Evolutionary conservation across 2,329 filamentous ascomycete genomes (phyloP).

Genomic region (Mollisiaceae sp.): DNA sequence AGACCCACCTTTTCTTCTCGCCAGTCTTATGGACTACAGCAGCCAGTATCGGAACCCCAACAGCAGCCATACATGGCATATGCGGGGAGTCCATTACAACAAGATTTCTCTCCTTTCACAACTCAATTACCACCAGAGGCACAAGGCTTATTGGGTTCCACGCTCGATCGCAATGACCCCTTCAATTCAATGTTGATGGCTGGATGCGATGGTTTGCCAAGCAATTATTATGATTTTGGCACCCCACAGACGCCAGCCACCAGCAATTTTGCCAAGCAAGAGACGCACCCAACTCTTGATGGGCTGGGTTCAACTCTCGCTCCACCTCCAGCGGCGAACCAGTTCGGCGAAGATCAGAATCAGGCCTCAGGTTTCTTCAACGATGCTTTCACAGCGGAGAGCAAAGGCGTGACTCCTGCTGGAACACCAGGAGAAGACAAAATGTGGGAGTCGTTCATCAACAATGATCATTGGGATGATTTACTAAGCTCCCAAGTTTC

Average conservation of each 20-base stretch:
- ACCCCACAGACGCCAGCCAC: slow-evolving; percentile 20
- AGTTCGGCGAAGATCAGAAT: background rate
- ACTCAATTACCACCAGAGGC: slow-evolving; percentile 56
- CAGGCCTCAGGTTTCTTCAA: slow-evolving; percentile 27
- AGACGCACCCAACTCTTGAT: slow-evolving; percentile 21
- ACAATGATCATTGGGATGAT: slow-evolving; percentile 7
- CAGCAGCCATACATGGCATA: slow-evolving; percentile 15
- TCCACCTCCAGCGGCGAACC: slow-evolving; percentile 12
- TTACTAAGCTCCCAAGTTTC: background rate
- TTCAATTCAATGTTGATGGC: slow-evolving; percentile 52
- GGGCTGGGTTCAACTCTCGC: slow-evolving; percentile 34
- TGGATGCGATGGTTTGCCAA: slow-evolving; percentile 37
- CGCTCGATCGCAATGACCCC: slow-evolving; percentile 51
- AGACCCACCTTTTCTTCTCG: background rate
- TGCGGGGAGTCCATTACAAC: slow-evolving; percentile 6
- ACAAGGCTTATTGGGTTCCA: slow-evolving; percentile 56
- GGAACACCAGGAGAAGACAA: slow-evolving; percentile 24
- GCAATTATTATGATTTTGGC: slow-evolving; percentile 31
- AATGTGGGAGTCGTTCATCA: slow-evolving; percentile 28
- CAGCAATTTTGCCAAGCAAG: slow-evolving; percentile 22
- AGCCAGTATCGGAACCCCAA: slow-evolving; percentile 10
- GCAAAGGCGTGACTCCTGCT: slow-evolving; percentile 5
- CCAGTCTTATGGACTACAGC: slow-evolving; percentile 30
- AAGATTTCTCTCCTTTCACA: slow-evolving; percentile 46
- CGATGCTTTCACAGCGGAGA: slow-evolving; percentile 18